These are phyloP conservation scores for Metschnikowia borealis DNA, from an alignment of 805 yeast genomes.

Conservation along the genomic window DNA sequence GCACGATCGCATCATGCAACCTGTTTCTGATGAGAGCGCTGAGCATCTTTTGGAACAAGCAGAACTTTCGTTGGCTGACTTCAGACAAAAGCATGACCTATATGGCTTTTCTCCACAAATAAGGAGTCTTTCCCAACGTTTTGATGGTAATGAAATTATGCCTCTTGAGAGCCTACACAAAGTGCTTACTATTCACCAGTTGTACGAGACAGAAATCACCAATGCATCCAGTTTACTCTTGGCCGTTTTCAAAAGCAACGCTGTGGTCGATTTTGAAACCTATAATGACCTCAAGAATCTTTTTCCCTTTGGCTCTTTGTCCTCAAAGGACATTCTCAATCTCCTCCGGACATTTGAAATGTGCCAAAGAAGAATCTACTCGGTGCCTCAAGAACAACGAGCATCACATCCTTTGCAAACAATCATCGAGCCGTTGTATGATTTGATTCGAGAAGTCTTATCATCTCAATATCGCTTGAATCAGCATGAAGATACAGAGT, in stretches of 20 bases:
- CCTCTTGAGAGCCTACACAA: background rate
- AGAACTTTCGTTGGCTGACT: constrained; percentile 4
- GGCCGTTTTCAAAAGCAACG: constrained; percentile 1
- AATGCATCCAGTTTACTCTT: constrained; percentile 6
- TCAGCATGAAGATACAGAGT: constrained; percentile 1
- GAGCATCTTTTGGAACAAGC: constrained; percentile 7
- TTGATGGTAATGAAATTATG: background rate
- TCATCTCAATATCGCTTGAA: constrained; percentile 3
- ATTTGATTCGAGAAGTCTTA: constrained; percentile 1
- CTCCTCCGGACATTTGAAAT: constrained; percentile 7
- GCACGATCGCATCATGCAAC: background rate
- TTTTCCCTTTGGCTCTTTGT: background rate
- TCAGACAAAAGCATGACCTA: constrained; percentile 5
- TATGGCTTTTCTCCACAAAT: constrained; percentile 3
- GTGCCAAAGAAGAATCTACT: constrained; percentile 7
- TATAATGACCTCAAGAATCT: background rate
- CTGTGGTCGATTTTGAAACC: background rate
- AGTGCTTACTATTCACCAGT: constrained; percentile 1
- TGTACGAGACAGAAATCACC: constrained; percentile 4
- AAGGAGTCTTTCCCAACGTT: background rate
- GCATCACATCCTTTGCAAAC: constrained; percentile 6
- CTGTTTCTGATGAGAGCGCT: constrained; percentile 1
- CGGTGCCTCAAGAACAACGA: constrained; percentile 6
- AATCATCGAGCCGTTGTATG: constrained; percentile 4
- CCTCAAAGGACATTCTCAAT: constrained; percentile 6